Conservation (phyloP, 2,329 filamentous ascomycete genomes). For the Neonectria coccinea region DNA sequence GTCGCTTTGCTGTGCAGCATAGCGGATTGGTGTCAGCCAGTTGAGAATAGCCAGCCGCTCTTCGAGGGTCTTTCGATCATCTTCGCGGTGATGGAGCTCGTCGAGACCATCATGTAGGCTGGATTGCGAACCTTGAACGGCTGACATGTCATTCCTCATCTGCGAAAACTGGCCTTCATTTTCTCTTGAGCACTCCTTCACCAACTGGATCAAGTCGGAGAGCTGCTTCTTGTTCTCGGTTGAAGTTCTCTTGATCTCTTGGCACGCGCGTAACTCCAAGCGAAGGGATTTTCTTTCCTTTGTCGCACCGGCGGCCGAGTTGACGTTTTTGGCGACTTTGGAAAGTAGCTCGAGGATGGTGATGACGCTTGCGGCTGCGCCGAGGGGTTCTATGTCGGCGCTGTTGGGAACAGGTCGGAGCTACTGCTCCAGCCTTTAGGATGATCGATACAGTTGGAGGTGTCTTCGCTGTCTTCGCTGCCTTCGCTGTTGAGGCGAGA, state of each 20-base stretch:
- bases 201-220: neutral
- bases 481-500: too few relatives aligned
- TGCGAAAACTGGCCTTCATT: neutral
- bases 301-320: constrained; percentile 24
- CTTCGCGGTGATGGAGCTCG: neutral
- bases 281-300: constrained; percentile 32
- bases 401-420: neutral
- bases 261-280: constrained; percentile 35
- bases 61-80: neutral
- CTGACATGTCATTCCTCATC: neutral
- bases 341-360: constrained; percentile 36
- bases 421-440: neutral
- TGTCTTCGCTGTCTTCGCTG: too few relatives aligned
- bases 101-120: neutral
- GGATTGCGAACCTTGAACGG: neutral
- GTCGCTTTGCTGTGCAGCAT: neutral
- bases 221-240: neutral
- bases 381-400: neutral
- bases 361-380: constrained; percentile 35
- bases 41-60: neutral
- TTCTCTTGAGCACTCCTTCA: neutral
- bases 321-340: constrained; percentile 37
- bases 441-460: too few relatives aligned
- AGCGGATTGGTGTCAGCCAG: neutral
- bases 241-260: neutral